Evolutionary conservation across 2,329 filamentous ascomycete genomes (phyloP).

Genomic region (Microcyclosporella mali): DNA sequence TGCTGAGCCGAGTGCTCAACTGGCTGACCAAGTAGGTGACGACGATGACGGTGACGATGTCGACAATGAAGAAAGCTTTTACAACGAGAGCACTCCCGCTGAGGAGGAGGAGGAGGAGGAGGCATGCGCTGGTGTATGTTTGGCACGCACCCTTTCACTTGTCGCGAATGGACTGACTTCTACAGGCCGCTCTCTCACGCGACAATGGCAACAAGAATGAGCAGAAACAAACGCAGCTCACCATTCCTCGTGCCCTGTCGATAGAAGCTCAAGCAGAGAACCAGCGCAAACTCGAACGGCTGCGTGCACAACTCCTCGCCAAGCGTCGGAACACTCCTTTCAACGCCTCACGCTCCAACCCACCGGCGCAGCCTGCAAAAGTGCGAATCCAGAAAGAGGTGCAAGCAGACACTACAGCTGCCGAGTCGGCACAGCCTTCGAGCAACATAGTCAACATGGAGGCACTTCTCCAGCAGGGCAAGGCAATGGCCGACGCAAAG

Average conservation of each 20-base stretch:
- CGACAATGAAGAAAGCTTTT: conserved; percentile 21
- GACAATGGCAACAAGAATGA: conserved; percentile 1
- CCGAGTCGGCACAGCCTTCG: not conserved
- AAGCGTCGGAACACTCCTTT: conserved; percentile 18
- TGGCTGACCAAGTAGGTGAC: conserved; percentile 8
- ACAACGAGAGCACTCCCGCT: conserved; percentile 11
- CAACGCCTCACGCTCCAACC: not conserved
- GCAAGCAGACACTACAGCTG: not conserved
- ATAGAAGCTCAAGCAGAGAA: conserved; percentile 18
- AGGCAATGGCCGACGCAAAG: conserved; percentile 22
- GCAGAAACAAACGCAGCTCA: not conserved
- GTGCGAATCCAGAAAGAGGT: not conserved
- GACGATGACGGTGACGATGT: conserved; percentile 22
- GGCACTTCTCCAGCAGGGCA: conserved; percentile 23
- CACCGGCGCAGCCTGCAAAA: not conserved
- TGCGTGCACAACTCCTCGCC: conserved; percentile 27
- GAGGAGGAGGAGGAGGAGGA: conserved; percentile 11
- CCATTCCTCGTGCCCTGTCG: not conserved
- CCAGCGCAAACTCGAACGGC: conserved; percentile 28
- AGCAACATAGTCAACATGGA: conserved; percentile 11
- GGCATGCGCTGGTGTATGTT: conserved; percentile 19
- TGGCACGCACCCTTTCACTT: not conserved
- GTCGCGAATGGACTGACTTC: conserved; percentile 17
- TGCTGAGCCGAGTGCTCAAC: conserved; percentile 2
- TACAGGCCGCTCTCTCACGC: conserved; percentile 8